These are phyloP conservation scores for Paecilomyces dactylethromorphus DNA, from an alignment of 2,329 filamentous ascomycete species.

Conservation along the genomic window DNA sequence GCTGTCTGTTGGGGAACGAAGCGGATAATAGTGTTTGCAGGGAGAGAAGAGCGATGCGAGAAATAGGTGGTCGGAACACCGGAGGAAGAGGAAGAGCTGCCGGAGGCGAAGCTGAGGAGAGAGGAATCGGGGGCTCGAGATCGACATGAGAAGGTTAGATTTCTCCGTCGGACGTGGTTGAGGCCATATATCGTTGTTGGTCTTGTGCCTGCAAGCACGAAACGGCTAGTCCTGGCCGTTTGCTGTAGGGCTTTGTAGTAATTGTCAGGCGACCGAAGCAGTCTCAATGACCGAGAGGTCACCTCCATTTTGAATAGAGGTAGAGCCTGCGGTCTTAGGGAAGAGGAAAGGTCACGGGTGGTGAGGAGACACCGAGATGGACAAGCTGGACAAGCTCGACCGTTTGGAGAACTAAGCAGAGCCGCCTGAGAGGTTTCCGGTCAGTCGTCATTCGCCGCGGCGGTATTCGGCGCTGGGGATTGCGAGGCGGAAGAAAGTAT, in stretches of 20 bases:
- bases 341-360: not conserved
- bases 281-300: slow-evolving; percentile 27
- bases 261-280: slow-evolving; percentile 20
- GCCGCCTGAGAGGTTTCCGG: not conserved
- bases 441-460: not conserved
- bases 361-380: not conserved
- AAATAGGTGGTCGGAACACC: slow-evolving; percentile 68
- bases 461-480: no score
- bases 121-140: slow-evolving; percentile 25
- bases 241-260: slow-evolving; percentile 16
- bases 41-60: slow-evolving; percentile 57
- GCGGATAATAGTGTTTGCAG: slow-evolving; percentile 88
- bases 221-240: slow-evolving; percentile 10
- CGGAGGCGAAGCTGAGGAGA: slow-evolving; percentile 21
- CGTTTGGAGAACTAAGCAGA: not conserved
- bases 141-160: slow-evolving; percentile 23
- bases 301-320: slow-evolving; percentile 27
- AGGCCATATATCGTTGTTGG: slow-evolving; percentile 12
- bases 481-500: not conserved
- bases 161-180: slow-evolving; percentile 18
- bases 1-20: slow-evolving; percentile 99
- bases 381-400: not conserved
- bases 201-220: slow-evolving; percentile 12
- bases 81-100: slow-evolving; percentile 14
- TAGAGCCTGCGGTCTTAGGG: not conserved